Percentiles rank a stretch among this genome's conserved stretches.
These are phyloP conservation scores for Suillus subalutaceus DNA, from an alignment of 768 basidiomycete species.

Conservation along the genomic window DNA sequence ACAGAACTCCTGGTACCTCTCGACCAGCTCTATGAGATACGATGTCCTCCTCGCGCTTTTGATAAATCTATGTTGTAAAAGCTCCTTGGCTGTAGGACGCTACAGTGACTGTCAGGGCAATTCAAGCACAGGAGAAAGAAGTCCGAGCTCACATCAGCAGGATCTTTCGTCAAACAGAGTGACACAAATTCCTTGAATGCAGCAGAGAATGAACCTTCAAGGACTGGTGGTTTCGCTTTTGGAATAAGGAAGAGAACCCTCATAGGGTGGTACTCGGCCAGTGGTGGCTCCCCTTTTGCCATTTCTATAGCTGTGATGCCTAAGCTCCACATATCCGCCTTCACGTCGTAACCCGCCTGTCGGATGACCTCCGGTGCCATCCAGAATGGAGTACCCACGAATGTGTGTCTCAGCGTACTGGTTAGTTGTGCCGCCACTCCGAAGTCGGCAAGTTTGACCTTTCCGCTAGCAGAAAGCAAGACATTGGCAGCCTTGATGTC, in stretches of 20 bases:
- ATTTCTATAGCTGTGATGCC: conserved; percentile 99
- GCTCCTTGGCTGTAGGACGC: conserved; percentile 90
- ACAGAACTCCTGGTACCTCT: conserved; percentile 82
- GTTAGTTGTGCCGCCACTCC: conserved; percentile 98
- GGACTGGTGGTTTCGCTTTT: conserved; percentile 88
- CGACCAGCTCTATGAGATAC: conserved; percentile 84
- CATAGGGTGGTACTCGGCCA: conserved; percentile 99
- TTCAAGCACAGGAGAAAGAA: neutral
- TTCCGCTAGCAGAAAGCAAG: conserved; percentile 85
- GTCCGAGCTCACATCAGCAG: conserved; percentile 57
- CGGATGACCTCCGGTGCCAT: conserved; percentile 99
- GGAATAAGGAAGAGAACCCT: conserved; percentile 97
- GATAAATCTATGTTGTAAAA: conserved; percentile 94
- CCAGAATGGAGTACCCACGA: conserved; percentile 97
- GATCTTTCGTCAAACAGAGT: conserved; percentile 92
- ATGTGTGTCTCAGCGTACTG: conserved; percentile 91
- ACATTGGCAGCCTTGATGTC: conserved; percentile 99
- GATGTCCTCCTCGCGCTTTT: conserved; percentile 80
- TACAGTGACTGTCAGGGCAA: conserved; percentile 36
- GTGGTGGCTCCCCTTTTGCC: conserved; percentile 95
- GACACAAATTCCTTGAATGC: conserved; percentile 94
- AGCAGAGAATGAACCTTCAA: conserved; percentile 83
- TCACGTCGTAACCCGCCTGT: conserved; percentile 93
- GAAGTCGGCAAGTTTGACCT: conserved; percentile 97
- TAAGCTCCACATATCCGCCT: conserved; percentile 97